These are phyloP conservation scores for Ampelomyces quisqualis DNA, from an alignment of 2,329 filamentous ascomycete species.

Conservation along the genomic window DNA sequence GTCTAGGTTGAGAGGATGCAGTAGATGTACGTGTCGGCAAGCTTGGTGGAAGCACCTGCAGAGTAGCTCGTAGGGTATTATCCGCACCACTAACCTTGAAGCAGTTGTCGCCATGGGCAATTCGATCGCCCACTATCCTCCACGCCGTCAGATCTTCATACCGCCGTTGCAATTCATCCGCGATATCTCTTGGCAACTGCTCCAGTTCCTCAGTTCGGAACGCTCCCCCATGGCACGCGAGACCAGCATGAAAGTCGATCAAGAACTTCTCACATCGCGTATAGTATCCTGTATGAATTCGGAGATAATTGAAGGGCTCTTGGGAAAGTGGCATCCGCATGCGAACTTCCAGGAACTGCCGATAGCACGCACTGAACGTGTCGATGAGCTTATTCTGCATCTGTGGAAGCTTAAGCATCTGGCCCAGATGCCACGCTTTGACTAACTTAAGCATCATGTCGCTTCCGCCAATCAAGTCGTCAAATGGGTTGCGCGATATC, in stretches of 20 bases:
- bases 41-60: constrained; percentile 2
- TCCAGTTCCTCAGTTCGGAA: constrained; percentile 3
- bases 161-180: constrained; percentile 1
- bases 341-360: background rate
- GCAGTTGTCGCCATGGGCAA: constrained; percentile 1
- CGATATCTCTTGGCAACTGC: constrained; percentile 7
- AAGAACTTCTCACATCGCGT: constrained; percentile 17
- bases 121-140: background rate
- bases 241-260: constrained; percentile 15
- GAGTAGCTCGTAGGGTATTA: background rate
- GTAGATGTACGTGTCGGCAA: background rate
- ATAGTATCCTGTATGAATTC: constrained; percentile 10
- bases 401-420: constrained; percentile 10
- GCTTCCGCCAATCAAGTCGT: constrained; percentile 5
- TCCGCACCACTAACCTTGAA: constrained; percentile 6
- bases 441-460: constrained; percentile 13
- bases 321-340: constrained; percentile 2
- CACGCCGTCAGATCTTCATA: background rate
- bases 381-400: constrained; percentile 17
- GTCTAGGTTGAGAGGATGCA: background rate
- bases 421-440: constrained; percentile 16
- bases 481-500: constrained; percentile 3
- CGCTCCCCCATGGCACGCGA: constrained; percentile 3
- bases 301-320: constrained; percentile 9
- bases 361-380: constrained; percentile 11